Evolutionary conservation across 768 basidiomycete species (phyloP), one percentile per base, ranked within the genome.

Genomic region (Hortiboletus flavorubellus): DNA sequence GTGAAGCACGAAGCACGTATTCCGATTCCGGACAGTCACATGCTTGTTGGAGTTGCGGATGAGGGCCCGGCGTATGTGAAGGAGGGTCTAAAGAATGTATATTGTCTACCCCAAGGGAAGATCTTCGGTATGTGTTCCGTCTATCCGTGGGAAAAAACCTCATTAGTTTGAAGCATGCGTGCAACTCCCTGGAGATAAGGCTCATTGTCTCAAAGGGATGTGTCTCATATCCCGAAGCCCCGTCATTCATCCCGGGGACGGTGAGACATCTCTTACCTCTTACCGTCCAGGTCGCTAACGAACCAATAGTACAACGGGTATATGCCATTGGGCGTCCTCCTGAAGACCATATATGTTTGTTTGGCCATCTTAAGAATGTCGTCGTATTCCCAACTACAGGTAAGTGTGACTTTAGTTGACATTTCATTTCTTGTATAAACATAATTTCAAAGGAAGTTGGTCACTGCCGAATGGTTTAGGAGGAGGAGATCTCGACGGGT

Each of bases 401-500:
- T 83, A 34, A 26, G 73, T 67, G 23, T 68, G 18, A 51, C 41
- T 29, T n/a, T 37, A 15, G 7, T 42, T 21, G 41, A 34, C 8
- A 7, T 12, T 23, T 33, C 43, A 5, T n/a, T 2, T 31, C 29
- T 15, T 12, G 9, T 29, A 34, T 18, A 35, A 54, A 39, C 10
- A 33, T 12, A 31, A n/a, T 33, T 12, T 35, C 2, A 10, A 59
- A 89, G 86, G 85, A 6, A 53, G 61, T 2, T 80, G 86, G 37
- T 86, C 88, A 1, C 64, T 90, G 40, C 79, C 89, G 10, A 88
- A 86, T 3, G 82, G 80, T 56, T 76, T 91, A 15, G 85, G 80
- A 10, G 89, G 89, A 35, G 89, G 89, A 0, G 89, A 91, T 72
- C 72, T 91, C n/a, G 89, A 91, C 53, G 89, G 89, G 87, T 88